These are phyloP conservation scores for Pichia californica DNA, from an alignment of 805 yeast genomes.

Conservation along the genomic window DNA sequence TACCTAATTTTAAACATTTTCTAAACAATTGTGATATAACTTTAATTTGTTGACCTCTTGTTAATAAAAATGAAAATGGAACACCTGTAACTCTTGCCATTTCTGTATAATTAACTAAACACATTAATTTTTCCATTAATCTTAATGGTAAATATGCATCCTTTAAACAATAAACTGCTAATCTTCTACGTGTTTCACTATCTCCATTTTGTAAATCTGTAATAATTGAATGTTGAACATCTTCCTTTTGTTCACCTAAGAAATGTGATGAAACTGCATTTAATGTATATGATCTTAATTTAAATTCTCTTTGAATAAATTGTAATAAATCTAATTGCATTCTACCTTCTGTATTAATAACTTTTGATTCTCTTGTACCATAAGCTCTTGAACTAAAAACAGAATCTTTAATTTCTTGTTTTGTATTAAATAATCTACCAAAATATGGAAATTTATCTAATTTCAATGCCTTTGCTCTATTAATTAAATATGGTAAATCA, in stretches of 20 bases:
- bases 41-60: slow-evolving; percentile 97
- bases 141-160: slow-evolving; percentile 92
- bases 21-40: slow-evolving; percentile 93
- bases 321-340: slow-evolving; percentile 91
- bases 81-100: slow-evolving; percentile 99
- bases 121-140: slow-evolving; percentile 87
- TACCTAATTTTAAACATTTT: slow-evolving; percentile 79
- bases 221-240: slow-evolving; percentile 94
- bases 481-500: slow-evolving; percentile 87
- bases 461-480: slow-evolving; percentile 73
- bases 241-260: slow-evolving; percentile 93
- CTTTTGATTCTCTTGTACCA: slow-evolving; percentile 92
- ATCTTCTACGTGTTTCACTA: slow-evolving; percentile 84
- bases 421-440: slow-evolving; percentile 62
- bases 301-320: slow-evolving; percentile 90
- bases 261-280: slow-evolving; percentile 95
- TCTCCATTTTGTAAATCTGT: slow-evolving; percentile 91
- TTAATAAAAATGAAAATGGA: slow-evolving; percentile 80
- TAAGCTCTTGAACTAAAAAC: slow-evolving; percentile 91
- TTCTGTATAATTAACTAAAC: slow-evolving; percentile 93
- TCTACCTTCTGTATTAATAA: slow-evolving; percentile 90
- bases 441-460: slow-evolving; percentile 73
- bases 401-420: slow-evolving; percentile 75
- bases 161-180: slow-evolving; percentile 94
- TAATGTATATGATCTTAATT: slow-evolving; percentile 87